phyloP scores from a whole-genome alignment of 139 green algal genomes.

The Marvania coccoides region DNA sequence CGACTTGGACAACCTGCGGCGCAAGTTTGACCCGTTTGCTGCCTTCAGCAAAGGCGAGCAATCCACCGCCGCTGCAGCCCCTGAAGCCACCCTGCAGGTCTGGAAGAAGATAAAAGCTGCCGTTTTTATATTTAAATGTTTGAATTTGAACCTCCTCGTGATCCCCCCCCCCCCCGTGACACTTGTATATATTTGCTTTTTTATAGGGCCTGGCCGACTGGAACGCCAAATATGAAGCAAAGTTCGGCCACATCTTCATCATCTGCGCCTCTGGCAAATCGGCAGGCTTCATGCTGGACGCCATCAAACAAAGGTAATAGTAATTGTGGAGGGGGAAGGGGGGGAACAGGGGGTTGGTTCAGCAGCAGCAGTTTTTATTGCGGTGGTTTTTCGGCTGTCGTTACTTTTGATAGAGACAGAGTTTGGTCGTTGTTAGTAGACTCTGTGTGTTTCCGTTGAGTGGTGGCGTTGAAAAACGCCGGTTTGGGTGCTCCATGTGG shows the following conservation, averaged over 20 bases:
- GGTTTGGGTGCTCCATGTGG: background rate
- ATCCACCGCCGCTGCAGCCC: conserved; percentile 5
- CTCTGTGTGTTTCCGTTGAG: background rate
- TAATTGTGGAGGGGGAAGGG: background rate
- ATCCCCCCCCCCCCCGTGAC: background rate
- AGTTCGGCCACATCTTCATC: conserved; percentile 92
- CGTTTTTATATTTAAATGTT: background rate
- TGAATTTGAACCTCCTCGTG: background rate
- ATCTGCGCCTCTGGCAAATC: conserved; percentile 75
- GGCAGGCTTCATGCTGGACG: conserved; percentile 53
- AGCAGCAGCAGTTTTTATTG: background rate
- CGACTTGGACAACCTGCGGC: conserved; percentile 39
- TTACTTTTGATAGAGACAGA: background rate
- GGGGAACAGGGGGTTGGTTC: background rate
- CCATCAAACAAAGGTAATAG: conserved; percentile 38
- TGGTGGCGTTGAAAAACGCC: conserved; percentile 29
- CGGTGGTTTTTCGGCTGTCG: background rate
- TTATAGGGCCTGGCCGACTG: conserved; percentile 49
- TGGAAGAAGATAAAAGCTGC: too few species aligned
- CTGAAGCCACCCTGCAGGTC: background rate
- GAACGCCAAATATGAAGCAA: conserved; percentile 71
- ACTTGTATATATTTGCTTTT: too few species aligned
- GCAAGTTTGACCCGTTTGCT: conserved; percentile 25
- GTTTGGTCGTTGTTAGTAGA: too few species aligned
- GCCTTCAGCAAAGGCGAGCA: conserved; percentile 58